A percentile compares a stretch with the other conserved stretches of the same genome.
Conservation (phyloP, 495 filamentous ascomycete genomes). For the Penicillium egyptiacum region DNA sequence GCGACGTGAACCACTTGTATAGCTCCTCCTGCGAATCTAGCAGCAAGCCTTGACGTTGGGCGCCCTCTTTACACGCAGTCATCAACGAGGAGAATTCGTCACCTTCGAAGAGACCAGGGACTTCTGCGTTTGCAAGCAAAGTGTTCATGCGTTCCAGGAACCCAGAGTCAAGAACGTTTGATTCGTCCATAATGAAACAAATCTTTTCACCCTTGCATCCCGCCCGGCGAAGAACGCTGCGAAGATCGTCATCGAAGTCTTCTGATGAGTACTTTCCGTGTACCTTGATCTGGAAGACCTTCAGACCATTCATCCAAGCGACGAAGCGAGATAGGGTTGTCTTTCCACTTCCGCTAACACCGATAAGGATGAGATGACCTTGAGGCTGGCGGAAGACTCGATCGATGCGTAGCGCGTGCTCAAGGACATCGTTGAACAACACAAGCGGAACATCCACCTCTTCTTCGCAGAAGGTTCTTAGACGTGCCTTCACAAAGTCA, state of each 20-base stretch:
- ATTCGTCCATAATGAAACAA: conserved; percentile 99
- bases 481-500: conserved; percentile 94
- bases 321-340: conserved; percentile 97
- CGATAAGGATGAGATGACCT: conserved; percentile 96
- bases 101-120: conserved; percentile 96
- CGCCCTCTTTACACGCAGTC: conserved; percentile 98
- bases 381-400: conserved; percentile 98
- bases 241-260: conserved; percentile 96
- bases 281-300: conserved; percentile 99
- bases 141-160: conserved; percentile 99
- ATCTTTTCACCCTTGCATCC: conserved; percentile 99
- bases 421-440: conserved; percentile 95
- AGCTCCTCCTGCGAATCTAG: conserved; percentile 97
- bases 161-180: conserved; percentile 95
- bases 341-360: conserved; percentile 97
- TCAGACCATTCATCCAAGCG: conserved; percentile 99
- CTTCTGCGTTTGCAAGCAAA: conserved; percentile 93
- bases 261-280: conserved; percentile 98
- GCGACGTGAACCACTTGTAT: conserved; percentile 99
- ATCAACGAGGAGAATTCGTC: conserved; percentile 95
- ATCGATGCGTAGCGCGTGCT: conserved; percentile 97
- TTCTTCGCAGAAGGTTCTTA: conserved; percentile 98
- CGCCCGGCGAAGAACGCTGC: conserved; percentile 87
- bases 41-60: conserved; percentile 90
- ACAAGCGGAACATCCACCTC: conserved; percentile 98